Conservation (phyloP, 805 yeast species). For the Starmerella powellii region DNA sequence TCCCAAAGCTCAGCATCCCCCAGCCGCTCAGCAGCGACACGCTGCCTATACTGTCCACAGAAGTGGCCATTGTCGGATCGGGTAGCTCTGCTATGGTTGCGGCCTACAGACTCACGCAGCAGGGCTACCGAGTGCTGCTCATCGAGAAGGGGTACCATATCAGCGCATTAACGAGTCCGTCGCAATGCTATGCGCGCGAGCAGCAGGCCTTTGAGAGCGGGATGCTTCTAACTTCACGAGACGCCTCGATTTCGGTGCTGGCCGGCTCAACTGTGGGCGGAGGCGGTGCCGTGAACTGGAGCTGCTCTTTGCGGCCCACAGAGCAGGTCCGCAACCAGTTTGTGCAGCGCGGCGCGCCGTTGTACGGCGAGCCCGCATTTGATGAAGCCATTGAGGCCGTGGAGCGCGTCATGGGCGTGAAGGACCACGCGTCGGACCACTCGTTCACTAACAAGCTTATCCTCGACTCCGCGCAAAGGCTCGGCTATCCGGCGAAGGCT, state of each 20-base stretch:
- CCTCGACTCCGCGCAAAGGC: constrained; percentile 35
- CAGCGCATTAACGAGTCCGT: constrained; percentile 29
- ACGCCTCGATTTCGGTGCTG: constrained; percentile 31
- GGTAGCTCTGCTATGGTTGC: constrained; percentile 46
- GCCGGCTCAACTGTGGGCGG: constrained; percentile 50
- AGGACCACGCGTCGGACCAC: constrained; percentile 30
- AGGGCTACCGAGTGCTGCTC: constrained; percentile 36
- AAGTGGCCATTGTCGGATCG: constrained; percentile 40
- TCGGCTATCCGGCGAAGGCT: constrained; percentile 34
- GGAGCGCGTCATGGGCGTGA: constrained; percentile 39
- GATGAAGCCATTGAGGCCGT: constrained; percentile 39
- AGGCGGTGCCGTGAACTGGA: constrained; percentile 49
- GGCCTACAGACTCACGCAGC: constrained; percentile 36
- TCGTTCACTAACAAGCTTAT: constrained; percentile 36
- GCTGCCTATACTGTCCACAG: constrained; percentile 21
- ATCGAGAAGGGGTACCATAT: constrained; percentile 42
- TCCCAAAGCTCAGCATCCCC: constrained; percentile 12
- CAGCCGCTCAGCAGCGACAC: neutral
- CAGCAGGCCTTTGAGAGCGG: constrained; percentile 32
- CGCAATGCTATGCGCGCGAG: constrained; percentile 33
- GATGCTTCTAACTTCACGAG: constrained; percentile 32
- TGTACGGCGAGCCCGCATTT: constrained; percentile 35
- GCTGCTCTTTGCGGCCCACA: constrained; percentile 41
- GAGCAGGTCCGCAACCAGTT: constrained; percentile 42
- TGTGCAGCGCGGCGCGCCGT: constrained; percentile 37